These are phyloP conservation scores for Trichoderma koningiopsis DNA, from an alignment of 2,329 filamentous ascomycete species.

Conservation along the genomic window DNA sequence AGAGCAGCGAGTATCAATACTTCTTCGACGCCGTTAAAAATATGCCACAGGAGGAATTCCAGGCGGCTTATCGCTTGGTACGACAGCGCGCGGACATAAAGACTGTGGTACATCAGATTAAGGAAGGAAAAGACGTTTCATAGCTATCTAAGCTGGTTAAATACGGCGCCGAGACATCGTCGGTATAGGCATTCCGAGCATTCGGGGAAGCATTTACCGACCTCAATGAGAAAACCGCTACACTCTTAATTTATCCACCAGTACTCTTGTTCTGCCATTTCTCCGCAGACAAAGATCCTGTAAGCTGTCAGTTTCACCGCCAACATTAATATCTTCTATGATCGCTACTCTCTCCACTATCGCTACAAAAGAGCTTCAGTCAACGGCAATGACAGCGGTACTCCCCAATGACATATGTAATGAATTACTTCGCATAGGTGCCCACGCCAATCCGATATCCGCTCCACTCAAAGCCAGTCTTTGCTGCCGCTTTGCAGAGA, in stretches of 20 bases:
- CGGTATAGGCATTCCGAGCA: neutral
- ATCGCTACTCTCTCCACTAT: neutral
- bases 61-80: neutral
- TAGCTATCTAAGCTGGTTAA: conserved; percentile 36
- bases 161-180: conserved; percentile 32
- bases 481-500: neutral
- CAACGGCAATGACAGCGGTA: neutral
- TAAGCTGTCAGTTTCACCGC: neutral
- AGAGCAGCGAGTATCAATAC: neutral
- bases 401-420: neutral
- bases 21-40: neutral
- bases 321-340: neutral
- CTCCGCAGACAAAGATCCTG: neutral
- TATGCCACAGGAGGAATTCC: neutral
- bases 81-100: conserved; percentile 30
- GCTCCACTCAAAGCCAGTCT: neutral
- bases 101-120: conserved; percentile 38
- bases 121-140: conserved; percentile 39
- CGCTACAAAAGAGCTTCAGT: neutral
- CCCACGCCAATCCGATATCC: neutral
- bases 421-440: neutral
- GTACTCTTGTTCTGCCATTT: neutral
- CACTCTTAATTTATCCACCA: neutral
- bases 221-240: neutral
- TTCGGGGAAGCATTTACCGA: neutral